Conservation (phyloP, 2,329 filamentous ascomycete genomes). For the Fusarium drepaniforme region DNA sequence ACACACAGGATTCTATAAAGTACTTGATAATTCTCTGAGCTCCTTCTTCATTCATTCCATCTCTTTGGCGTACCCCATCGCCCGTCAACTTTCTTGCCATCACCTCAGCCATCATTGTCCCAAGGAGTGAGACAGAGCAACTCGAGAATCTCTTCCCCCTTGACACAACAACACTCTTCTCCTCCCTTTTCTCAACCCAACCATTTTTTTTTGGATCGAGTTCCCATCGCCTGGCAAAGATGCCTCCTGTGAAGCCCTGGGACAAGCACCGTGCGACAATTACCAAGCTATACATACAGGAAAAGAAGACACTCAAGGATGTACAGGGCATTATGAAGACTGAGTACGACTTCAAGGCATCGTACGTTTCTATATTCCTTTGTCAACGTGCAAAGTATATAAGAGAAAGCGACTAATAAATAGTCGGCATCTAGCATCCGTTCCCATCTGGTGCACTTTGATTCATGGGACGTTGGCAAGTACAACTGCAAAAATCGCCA, state of each 20-base stretch:
- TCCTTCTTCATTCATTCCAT: neutral
- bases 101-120: conserved; percentile 29
- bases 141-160: neutral
- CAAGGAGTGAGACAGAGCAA: conserved; percentile 17
- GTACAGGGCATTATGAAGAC: conserved; percentile 55
- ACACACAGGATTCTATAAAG: conserved; percentile 9
- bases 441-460: conserved; percentile 62
- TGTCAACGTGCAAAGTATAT: neutral
- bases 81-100: conserved; percentile 17
- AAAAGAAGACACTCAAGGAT: conserved; percentile 55
- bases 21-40: conserved; percentile 28
- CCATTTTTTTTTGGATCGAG: neutral
- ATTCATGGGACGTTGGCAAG: conserved; percentile 60
- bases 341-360: conserved; percentile 56
- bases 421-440: conserved; percentile 46
- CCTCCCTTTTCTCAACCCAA: neutral
- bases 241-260: conserved; percentile 62
- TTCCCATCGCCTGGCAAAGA: conserved; percentile 17
- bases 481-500: conserved; percentile 63
- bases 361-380: conserved; percentile 45
- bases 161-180: neutral
- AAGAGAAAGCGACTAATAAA: conserved; percentile 5
- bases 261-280: conserved; percentile 51
- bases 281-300: conserved; percentile 54
- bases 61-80: conserved; percentile 18